Base-by-base conservation (phyloP, 192 early-diverging fungal species). In the Coemansia sp. region DNA sequence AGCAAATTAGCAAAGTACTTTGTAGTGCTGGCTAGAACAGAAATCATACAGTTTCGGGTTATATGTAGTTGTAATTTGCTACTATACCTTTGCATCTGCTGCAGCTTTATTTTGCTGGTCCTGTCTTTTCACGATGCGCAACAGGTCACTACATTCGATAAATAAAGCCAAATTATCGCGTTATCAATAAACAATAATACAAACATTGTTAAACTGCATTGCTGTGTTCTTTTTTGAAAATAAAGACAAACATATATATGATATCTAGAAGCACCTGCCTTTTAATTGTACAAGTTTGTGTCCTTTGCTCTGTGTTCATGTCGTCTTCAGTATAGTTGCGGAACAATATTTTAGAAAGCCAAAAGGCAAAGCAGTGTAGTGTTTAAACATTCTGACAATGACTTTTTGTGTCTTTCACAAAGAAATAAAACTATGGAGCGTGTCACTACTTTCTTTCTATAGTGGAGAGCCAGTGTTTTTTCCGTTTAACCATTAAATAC, bases 131-230 rank as follows among this genome's bases (percentile, higher is more conserved):
- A 79, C 55, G 26, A 73, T 59, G 8, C 25, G 53, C 13, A 72
- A 58, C 45, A 79, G 61, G 40, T 67, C 58, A 53, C 75, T 77
- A 77, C 62, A 70, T 35, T 21, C n/a, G 30, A 42, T 5, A 66
- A 64, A 16, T 18, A 28, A 8, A 49, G 46, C 6, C 46, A 2
- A 20, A 46, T 40, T 2, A 8, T 13, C 10, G 16, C 39, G 16
- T 40, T 0, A 40, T 40, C n/a, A n/a, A n/a, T n/a, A n/a, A n/a
- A n/a, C n/a, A n/a, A n/a, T n/a, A n/a, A n/a, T n/a, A n/a, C n/a
- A n/a, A n/a, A n/a, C n/a, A n/a, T n/a, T n/a, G n/a, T n/a, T n/a
- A n/a, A n/a, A n/a, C n/a, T 34, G 34, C 34, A 8, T 34, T 34
- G 34, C 34, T 34, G 34, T 8, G 8, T 34, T 34, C 3, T 8